Evolutionary conservation across 768 basidiomycete genomes (phyloP).

Genomic region (Serendipita indica): DNA sequence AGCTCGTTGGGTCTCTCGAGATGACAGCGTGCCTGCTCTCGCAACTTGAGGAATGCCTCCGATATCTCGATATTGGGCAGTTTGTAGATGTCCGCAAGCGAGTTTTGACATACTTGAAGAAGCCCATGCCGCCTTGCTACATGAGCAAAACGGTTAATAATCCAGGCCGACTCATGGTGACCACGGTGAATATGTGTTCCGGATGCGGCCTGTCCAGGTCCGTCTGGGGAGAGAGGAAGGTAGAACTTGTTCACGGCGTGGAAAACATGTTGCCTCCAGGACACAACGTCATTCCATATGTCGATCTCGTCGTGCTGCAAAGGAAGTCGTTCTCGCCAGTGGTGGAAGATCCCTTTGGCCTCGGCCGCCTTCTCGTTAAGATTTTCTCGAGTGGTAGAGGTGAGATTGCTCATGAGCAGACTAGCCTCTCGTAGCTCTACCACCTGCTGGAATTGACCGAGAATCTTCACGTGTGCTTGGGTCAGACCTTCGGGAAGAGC

Average conservation of each 20-base stretch:
- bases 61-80: constrained; percentile 99
- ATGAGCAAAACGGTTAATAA: constrained; percentile 98
- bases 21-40: constrained; percentile 96
- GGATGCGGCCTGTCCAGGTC: constrained; percentile 35
- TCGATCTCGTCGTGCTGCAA: constrained; percentile 95
- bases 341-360: constrained; percentile 88
- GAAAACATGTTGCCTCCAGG: constrained; percentile 98
- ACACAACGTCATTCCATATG: constrained; percentile 97
- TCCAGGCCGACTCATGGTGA: constrained; percentile 99
- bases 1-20: constrained; percentile 91
- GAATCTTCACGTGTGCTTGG: constrained; percentile 80
- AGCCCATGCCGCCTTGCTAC: constrained; percentile 95
- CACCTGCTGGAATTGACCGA: constrained; percentile 98
- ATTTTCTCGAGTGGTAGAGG: constrained; percentile 72
- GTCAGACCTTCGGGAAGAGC: constrained; percentile 75
- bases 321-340: constrained; percentile 93
- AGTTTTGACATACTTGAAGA: constrained; percentile 87
- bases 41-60: constrained; percentile 95
- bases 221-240: constrained; percentile 53
- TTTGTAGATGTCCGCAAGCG: constrained; percentile 94
- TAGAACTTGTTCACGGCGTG: constrained; percentile 92
- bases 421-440: constrained; percentile 94
- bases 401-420: constrained; percentile 82
- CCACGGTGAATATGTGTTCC: constrained; percentile 88
- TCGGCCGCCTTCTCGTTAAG: constrained; percentile 91